phyloP scores from a whole-genome alignment of 2,329 filamentous ascomycete species.

The Graphilbum fragrans region DNA sequence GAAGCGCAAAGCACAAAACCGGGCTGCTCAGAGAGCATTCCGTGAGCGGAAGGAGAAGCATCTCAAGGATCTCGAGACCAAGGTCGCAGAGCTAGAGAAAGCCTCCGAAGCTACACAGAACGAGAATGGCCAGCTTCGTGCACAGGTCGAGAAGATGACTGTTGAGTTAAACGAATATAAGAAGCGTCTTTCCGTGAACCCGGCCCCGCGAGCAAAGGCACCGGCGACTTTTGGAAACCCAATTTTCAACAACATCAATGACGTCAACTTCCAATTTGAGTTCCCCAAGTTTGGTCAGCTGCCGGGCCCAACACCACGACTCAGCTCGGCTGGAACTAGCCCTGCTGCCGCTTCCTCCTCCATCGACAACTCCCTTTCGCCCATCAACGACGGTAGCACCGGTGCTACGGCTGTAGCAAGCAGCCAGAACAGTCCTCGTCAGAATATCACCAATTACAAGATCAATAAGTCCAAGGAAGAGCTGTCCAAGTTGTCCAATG shows the following conservation, averaged over 20 bases:
- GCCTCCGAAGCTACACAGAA: conserved; percentile 70
- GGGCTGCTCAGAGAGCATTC: conserved; percentile 86
- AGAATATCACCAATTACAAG: conserved; percentile 17
- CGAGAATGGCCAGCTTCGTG: conserved; percentile 72
- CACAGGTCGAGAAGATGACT: conserved; percentile 81
- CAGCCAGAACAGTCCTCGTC: conserved; percentile 22
- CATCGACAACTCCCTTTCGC: conserved; percentile 4
- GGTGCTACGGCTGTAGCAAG: conserved; percentile 12
- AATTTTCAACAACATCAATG: conserved; percentile 48
- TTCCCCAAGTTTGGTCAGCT: conserved; percentile 87
- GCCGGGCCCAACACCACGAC: conserved; percentile 28
- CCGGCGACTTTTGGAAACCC: conserved; percentile 33
- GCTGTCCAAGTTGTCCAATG: conserved; percentile 40
- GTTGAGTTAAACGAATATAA: conserved; percentile 81
- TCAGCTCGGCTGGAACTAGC: conserved; percentile 4
- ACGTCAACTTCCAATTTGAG: conserved; percentile 86
- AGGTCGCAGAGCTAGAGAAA: conserved; percentile 68
- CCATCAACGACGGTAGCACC: conserved; percentile 16
- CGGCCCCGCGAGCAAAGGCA: conserved; percentile 13
- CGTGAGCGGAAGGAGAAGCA: conserved; percentile 91
- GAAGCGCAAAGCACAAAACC: conserved; percentile 94
- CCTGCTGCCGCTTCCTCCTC: conserved; percentile 6
- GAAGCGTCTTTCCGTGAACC: conserved; percentile 60
- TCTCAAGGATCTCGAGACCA: conserved; percentile 70
- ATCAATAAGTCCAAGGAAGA: conserved; percentile 33